phyloP scores from a whole-genome alignment of 495 filamentous ascomycete species.

The Neurospora sp. region DNA sequence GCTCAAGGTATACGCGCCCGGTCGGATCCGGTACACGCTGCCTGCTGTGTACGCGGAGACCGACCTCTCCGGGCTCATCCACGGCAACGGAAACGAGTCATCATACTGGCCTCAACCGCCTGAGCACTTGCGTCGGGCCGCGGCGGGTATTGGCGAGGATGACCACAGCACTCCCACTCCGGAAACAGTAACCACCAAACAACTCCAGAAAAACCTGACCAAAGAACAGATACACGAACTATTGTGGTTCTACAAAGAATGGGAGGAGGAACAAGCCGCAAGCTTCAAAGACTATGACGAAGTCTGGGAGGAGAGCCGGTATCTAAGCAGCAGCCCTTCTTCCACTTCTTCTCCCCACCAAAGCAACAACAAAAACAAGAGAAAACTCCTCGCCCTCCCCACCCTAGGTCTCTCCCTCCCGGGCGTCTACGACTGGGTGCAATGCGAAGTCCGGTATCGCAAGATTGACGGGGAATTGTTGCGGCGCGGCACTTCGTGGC shows the following conservation, averaged over 20 bases:
- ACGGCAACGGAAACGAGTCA: background rate
- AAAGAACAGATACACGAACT: background rate
- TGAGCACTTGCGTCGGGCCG: background rate
- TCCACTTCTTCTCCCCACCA: background rate
- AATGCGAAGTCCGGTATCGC: slow-evolving; percentile 39
- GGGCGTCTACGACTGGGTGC: slow-evolving; percentile 23
- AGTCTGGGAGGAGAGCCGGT: background rate
- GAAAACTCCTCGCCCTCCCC: slow-evolving; percentile 38
- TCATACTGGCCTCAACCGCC: slow-evolving; percentile 12
- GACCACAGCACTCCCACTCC: background rate
- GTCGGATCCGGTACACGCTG: slow-evolving; percentile 42
- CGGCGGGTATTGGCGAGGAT: background rate
- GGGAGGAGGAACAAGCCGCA: background rate
- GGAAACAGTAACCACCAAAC: background rate
- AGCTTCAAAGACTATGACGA: background rate
- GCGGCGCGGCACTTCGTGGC: background rate
- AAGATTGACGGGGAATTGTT: slow-evolving; percentile 29
- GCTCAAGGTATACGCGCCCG: slow-evolving; percentile 37
- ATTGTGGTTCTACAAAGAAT: background rate
- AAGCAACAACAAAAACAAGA: slow-evolving; percentile 6
- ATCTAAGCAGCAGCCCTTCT: background rate
- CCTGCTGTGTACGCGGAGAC: slow-evolving; percentile 35
- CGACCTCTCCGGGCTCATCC: slow-evolving; percentile 9
- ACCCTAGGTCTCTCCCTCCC: slow-evolving; percentile 34
- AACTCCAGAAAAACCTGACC: background rate